Base-by-base conservation (phyloP, 768 basidiomycete species). In the Rubroboletus satanas region DNA sequence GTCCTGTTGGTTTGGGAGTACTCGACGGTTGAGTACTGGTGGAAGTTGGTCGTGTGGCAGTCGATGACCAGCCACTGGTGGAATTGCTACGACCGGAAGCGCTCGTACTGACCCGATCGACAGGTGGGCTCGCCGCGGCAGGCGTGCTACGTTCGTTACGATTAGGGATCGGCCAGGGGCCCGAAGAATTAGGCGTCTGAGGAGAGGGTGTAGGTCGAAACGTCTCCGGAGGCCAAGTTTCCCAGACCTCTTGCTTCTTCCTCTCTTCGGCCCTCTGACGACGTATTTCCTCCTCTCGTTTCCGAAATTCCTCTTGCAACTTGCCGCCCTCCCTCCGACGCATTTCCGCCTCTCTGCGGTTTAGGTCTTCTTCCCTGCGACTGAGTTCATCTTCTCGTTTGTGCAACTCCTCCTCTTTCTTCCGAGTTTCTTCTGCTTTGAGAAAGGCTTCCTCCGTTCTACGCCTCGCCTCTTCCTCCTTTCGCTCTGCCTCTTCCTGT, bases 111-210 rank as follows among this genome's bases (percentile, higher is more conserved):
- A 55, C 63, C 35, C 72, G 69, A 48, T 74, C 72, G 15, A 62
- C 55, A 41, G 61, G 69, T 21, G 73, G 49, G 47, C 62, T 73
- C 49, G 65, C 62, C 56, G 72, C 66, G 59, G 71, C 60, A 9
- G 72, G 54, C 14, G 63, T 63, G 62, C 73, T 74, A 36, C 62
- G 64, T 5, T 70, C 71, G n/a, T 48, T 59, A 42, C 66, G 73
- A 39, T 62, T 62, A 15, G 68, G 72, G 45, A 65, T 64, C 32
- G 72, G 65, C 70, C 70, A 68, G 28, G 71, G 62, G 6, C 63
- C 60, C 17, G 71, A 58, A 46, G 72, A 50, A 52, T 55, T 59
- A 45, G 58, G 61, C 57, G 57, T 62, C 66, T 74, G 57, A 59
- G 69, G 69, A 35, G 64, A 59, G 28, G 66, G 52, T 12, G 59